Evolutionary conservation across 202 grass and related monocot species (phyloP), one percentile per base, ranked within the genome.

Genomic region (Zizania palustris): DNA sequence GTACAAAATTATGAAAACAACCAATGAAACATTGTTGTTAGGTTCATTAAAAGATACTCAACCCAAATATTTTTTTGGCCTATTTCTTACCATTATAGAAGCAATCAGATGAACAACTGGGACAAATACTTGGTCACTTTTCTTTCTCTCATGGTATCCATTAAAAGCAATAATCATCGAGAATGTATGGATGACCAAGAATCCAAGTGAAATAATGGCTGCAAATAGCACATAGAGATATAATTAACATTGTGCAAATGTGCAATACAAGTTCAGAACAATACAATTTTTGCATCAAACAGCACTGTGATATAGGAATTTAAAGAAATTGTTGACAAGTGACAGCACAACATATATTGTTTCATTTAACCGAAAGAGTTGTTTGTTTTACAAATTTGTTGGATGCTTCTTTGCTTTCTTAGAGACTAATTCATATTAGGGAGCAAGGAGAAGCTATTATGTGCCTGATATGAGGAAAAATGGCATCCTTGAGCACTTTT

Each of bases 81-180:
- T 22, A 35, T 34, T 74, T 65, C 87, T 95, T 90, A 98, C 96
- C 86, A 87, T 80, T 65, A 85, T 64, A 85, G 87, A 74, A 76
- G 91, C 91, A 85, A 88, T 76, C 43, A 92, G 38, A 80, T 98
- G 96, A 80, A 90, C 39, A 79, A 83, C 43, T 72, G 96, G 96
- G 51, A 75, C 85, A 37, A 92, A 85, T 28, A 90, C 65, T 80
- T 89, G 89, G 60, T 98, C 89, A 18, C 45, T 86, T 86, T 82
- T 95, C 77, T 86, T 90, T 56, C 81, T 89, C 80, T 98, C 83
- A 11, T 20, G 76, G 64, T 98, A 98, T 81, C 87, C 96, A 78
- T 92, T 95, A 83, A 95, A 98, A 80, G 96, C 96, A 92, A 98
- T 85, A 46, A 95, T 83, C 96, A 98, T 98, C 44, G 89, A 98